These are phyloP conservation scores for Pyrenula aspistea DNA, from an alignment of 495 filamentous ascomycete species.

Conservation along the genomic window DNA sequence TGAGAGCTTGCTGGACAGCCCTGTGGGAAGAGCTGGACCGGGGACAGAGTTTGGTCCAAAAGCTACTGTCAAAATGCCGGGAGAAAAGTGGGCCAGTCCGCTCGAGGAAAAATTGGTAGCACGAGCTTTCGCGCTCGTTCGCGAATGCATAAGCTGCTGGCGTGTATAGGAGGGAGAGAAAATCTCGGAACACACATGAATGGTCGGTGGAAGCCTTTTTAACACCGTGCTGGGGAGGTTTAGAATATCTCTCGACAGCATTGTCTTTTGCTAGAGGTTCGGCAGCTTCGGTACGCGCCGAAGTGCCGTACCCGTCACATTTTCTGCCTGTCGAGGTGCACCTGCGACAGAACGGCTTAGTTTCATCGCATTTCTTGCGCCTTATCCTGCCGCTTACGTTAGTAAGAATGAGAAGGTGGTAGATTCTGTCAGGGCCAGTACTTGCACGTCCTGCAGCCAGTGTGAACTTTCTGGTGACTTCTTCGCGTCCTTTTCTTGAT, in stretches of 20 bases:
- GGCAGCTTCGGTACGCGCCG: neutral
- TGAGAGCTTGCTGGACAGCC: neutral
- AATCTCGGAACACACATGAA: neutral
- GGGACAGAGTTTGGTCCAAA: neutral
- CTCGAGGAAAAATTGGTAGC: neutral
- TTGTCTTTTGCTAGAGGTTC: neutral
- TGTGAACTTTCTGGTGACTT: neutral
- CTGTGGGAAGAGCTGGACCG: neutral
- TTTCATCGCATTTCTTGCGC: conserved; percentile 39
- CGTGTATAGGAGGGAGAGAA: neutral
- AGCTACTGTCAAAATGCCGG: neutral
- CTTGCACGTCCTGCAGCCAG: neutral
- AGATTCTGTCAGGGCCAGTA: neutral
- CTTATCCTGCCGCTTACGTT: conserved; percentile 9
- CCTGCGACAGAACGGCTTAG: conserved; percentile 20
- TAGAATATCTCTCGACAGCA: neutral
- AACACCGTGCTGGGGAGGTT: neutral
- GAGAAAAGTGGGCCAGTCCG: neutral
- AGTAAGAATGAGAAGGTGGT: neutral
- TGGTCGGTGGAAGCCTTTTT: neutral
- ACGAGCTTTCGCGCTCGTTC: neutral
- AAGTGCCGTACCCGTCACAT: conserved; percentile 18
- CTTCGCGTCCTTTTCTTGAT: neutral
- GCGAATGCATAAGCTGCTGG: neutral
- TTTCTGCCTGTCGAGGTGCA: conserved; percentile 26